These are phyloP conservation scores for Lepidium sativum DNA, from an alignment of 345 rosid genomes.

Conservation along the genomic window DNA sequence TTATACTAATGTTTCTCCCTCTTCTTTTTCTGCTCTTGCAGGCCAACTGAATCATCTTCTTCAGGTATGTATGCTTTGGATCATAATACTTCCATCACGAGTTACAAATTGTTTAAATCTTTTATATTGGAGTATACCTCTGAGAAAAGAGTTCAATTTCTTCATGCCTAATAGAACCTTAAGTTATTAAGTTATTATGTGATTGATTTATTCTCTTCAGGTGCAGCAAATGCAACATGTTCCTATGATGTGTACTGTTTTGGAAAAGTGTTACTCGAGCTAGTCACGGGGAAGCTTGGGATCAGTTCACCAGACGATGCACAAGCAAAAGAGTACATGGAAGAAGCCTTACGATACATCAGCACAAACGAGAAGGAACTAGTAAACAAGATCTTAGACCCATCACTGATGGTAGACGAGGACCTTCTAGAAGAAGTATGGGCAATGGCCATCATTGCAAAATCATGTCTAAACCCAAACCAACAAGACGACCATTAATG, in stretches of 20 bases:
- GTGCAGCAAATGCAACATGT: conserved; percentile 50
- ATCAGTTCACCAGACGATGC: conserved; percentile 60
- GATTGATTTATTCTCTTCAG: conserved; percentile 29
- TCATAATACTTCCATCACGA: neutral
- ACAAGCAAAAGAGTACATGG: conserved; percentile 57
- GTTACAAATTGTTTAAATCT: neutral
- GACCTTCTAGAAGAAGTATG: conserved; percentile 96
- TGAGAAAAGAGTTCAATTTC: neutral
- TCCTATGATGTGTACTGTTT: conserved; percentile 88
- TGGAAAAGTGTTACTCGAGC: conserved; percentile 90
- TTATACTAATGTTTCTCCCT: conserved; percentile 17
- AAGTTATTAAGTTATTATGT: neutral
- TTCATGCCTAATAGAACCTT: neutral
- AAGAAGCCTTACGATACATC: conserved; percentile 65
- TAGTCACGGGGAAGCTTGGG: conserved; percentile 94
- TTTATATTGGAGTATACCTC: neutral
- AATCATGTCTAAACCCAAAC: conserved; percentile 92
- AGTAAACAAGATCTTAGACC: conserved; percentile 82
- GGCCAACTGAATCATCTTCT: conserved; percentile 67
- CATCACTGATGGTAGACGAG: conserved; percentile 78
- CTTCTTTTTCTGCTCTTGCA: conserved; percentile 35
- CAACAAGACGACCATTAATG: conserved; percentile 86
- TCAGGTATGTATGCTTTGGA: conserved; percentile 46
- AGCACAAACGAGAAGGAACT: conserved; percentile 89
- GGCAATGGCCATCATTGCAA: conserved; percentile 97